Evolutionary conservation across 2,329 filamentous ascomycete species (phyloP), one percentile per base, ranked within the genome.

Genomic region (Tricladium varicosporioides): DNA sequence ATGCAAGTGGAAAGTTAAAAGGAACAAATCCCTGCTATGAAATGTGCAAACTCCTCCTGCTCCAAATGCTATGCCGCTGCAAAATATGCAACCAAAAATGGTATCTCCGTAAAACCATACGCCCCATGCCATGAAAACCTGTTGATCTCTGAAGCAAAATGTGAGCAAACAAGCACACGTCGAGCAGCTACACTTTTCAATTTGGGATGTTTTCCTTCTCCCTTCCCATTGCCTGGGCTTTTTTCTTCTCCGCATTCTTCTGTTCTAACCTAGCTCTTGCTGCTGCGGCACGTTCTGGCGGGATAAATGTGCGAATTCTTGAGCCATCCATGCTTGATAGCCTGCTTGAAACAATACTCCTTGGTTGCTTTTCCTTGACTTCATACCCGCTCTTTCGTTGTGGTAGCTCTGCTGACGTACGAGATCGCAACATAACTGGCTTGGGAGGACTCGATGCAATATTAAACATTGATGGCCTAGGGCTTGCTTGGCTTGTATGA

Each of bases 281-380:
- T 33, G 70, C 70, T 31, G 69, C 70, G 43, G 63, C 63, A 53
- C 70, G 65, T 18, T 71, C 70, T 27, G 70, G 69, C 27, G 67
- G 65, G 13, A 72, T 59, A 8, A 57, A 57, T 32, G 46, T 52
- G 42, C 62, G 66, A 8, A 50, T 46, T 50, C 59, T 63, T 9
- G 66, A 63, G 5, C 53, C 51, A 8, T 64, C 62, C 46, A 60
- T 52, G 50, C 59, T 63, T 14, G 61, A 56, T 13, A 61, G 43
- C 36, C 61, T 54, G 43, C 60, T 66, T n/a, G 66, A 61, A 16
- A 55, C 49, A 18, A 59, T 46, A 43, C 54, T 57, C 5, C 19
- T 48, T 15, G 55, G 55, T 18, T 42, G 54, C 15, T 48, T 43
- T 31, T 40, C 50, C 18, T 27, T 19, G 40, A 58, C 46, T 7